A percentile compares a stretch with the other conserved stretches of the same genome.
These are phyloP conservation scores for Coprinopsis sp. DNA, from an alignment of 768 basidiomycete genomes.

Conservation along the genomic window DNA sequence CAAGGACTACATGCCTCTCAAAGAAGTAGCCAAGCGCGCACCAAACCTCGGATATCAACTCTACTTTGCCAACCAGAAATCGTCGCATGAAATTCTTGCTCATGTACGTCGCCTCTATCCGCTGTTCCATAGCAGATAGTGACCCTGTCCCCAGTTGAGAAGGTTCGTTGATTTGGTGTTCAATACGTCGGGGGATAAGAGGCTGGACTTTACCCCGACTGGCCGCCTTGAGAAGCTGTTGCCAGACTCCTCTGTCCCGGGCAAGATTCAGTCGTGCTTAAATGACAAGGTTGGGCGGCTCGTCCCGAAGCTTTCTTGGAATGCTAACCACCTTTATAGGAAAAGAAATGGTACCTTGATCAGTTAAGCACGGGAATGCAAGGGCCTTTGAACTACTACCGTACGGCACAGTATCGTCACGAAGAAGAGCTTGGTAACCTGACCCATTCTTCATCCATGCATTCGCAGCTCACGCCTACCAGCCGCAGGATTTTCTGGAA, in stretches of 20 bases:
- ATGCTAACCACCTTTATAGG: constrained; percentile 33
- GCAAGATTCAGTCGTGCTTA: constrained; percentile 2
- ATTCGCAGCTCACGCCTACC: constrained; percentile 4
- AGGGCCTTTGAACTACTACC: constrained; percentile 76
- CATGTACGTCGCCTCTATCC: constrained; percentile 36
- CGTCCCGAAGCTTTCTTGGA: background rate
- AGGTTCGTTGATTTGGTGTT: constrained; percentile 31
- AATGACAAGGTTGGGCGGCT: constrained; percentile 5
- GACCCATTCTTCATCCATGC: constrained; percentile 4
- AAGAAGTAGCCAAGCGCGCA: constrained; percentile 43
- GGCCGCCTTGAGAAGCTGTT: constrained; percentile 27
- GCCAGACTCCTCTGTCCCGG: constrained; percentile 9
- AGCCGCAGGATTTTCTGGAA: constrained; percentile 42
- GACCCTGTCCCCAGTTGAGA: too few relatives aligned
- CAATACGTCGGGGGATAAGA: constrained; percentile 11
- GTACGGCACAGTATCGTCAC: constrained; percentile 54
- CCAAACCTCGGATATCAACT: constrained; percentile 67
- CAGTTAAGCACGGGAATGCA: constrained; percentile 51
- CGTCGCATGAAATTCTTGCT: constrained; percentile 51
- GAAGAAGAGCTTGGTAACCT: constrained; percentile 61
- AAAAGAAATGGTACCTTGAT: constrained; percentile 47
- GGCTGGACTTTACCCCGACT: constrained; percentile 16
- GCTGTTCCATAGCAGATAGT: background rate
- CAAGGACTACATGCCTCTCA: constrained; percentile 41
- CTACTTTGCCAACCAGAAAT: constrained; percentile 52